A percentile compares a stretch with the other conserved stretches of the same genome.
phyloP scores from a whole-genome alignment of 2,329 filamentous ascomycete genomes.

The Fusarium transvaalense region DNA sequence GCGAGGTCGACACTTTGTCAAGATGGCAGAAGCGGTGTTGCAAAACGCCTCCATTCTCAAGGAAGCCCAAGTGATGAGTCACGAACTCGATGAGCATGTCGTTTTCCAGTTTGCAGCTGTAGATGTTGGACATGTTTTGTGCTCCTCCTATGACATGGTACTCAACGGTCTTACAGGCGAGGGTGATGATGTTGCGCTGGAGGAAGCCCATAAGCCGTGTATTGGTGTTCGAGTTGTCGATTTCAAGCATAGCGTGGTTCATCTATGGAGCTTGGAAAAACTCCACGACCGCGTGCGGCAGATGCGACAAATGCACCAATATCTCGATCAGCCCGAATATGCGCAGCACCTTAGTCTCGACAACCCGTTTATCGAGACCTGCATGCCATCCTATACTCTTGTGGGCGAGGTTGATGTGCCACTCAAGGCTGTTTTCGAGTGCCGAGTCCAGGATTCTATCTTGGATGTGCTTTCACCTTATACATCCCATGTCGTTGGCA shows the following conservation, averaged over 20 bases:
- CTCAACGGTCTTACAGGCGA: conserved; percentile 90
- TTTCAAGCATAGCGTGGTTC: conserved; percentile 86
- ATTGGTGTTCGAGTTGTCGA: conserved; percentile 91
- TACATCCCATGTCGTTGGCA: conserved; percentile 89
- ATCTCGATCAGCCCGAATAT: conserved; percentile 94
- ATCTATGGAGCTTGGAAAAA: conserved; percentile 95
- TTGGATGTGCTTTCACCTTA: conserved; percentile 93
- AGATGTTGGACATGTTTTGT: conserved; percentile 87
- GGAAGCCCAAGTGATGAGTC: conserved; percentile 97
- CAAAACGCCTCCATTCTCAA: conserved; percentile 90
- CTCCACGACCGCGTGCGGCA: conserved; percentile 86
- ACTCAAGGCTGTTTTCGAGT: conserved; percentile 92
- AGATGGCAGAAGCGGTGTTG: conserved; percentile 91
- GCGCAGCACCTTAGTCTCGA: conserved; percentile 91
- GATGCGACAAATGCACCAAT: conserved; percentile 98
- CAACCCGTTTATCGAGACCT: conserved; percentile 92
- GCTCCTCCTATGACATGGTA: conserved; percentile 96
- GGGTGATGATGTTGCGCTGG: conserved; percentile 83
- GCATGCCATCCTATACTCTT: conserved; percentile 91
- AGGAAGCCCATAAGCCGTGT: conserved; percentile 87
- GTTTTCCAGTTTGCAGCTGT: conserved; percentile 96
- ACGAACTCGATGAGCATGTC: conserved; percentile 91
- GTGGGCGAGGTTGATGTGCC: conserved; percentile 95
- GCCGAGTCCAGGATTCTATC: conserved; percentile 91
- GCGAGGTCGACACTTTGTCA: conserved; percentile 87